These are phyloP conservation scores for Neltuma alba DNA, from an alignment of 306 rosid genomes.

Conservation along the genomic window DNA sequence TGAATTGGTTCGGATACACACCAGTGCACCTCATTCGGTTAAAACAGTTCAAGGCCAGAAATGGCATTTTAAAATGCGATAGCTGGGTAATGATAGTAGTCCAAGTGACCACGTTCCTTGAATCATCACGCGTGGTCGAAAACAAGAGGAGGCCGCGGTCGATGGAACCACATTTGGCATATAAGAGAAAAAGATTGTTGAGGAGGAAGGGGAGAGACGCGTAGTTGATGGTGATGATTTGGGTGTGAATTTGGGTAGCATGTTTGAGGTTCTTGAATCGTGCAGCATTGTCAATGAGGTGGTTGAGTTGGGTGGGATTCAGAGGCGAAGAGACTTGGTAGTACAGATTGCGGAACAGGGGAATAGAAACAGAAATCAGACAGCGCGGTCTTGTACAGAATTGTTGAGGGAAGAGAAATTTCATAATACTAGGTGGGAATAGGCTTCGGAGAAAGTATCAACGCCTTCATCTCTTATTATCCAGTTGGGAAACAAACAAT, in stretches of 20 bases:
- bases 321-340: slow-evolving; percentile 25
- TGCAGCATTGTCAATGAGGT: slow-evolving; percentile 29
- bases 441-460: neutral
- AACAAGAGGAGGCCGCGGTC: slow-evolving; percentile 43
- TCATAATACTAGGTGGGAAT: slow-evolving; percentile 12
- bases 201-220: slow-evolving; percentile 42
- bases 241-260: slow-evolving; percentile 53
- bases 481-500: neutral
- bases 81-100: slow-evolving; percentile 59
- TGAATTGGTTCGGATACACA: slow-evolving; percentile 41
- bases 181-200: slow-evolving; percentile 54
- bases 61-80: slow-evolving; percentile 43
- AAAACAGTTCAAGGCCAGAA: slow-evolving; percentile 46
- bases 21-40: slow-evolving; percentile 48
- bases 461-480: no score
- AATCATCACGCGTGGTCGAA: slow-evolving; percentile 23
- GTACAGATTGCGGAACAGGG: neutral
- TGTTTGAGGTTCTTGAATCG: slow-evolving; percentile 35
- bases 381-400: neutral
- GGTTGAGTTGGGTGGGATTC: slow-evolving; percentile 35
- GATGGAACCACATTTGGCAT: slow-evolving; percentile 49
- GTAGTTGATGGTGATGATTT: slow-evolving; percentile 36
- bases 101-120: slow-evolving; percentile 51
- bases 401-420: slow-evolving; percentile 1
- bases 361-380: neutral